phyloP scores from a whole-genome alignment of 768 basidiomycete genomes.

The Lactarius akahatsu region DNA sequence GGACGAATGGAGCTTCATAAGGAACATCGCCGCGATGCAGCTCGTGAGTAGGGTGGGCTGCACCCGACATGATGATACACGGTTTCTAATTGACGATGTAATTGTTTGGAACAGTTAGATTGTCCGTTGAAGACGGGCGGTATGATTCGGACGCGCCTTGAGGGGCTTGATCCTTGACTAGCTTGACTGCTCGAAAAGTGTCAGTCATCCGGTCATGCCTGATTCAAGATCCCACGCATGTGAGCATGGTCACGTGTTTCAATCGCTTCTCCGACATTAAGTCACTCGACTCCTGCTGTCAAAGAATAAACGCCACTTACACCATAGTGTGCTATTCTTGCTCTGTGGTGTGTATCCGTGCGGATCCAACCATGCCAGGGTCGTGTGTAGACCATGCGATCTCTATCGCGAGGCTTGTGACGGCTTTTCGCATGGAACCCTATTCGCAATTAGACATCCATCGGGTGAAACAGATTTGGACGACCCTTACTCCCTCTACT shows the following conservation, averaged over 20 bases:
- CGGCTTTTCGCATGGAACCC: too few relatives aligned
- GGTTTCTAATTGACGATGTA: background rate
- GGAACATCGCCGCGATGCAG: conserved; percentile 32
- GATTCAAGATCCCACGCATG: background rate
- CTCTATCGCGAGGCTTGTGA: too few relatives aligned
- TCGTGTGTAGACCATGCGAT: too few relatives aligned
- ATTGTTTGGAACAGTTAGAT: background rate
- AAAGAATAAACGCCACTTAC: too few relatives aligned
- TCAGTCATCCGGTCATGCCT: background rate
- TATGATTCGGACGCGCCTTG: background rate
- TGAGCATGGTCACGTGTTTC: background rate
- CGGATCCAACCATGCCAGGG: too few relatives aligned
- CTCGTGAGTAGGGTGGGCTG: conserved; percentile 23
- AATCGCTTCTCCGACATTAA: background rate
- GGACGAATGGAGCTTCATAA: conserved; percentile 48
- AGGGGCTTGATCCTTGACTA: background rate
- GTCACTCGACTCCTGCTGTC: too few relatives aligned
- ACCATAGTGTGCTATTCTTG: too few relatives aligned
- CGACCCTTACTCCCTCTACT: too few relatives aligned
- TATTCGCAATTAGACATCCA: too few relatives aligned
- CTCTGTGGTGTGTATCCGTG: too few relatives aligned
- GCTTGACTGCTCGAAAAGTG: too few relatives aligned
- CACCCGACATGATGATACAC: conserved; percentile 15
- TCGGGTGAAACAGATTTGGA: too few relatives aligned
- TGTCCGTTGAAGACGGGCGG: background rate